Base-by-base conservation (phyloP, 805 yeast genomes). In the Novakomyces olei region DNA sequence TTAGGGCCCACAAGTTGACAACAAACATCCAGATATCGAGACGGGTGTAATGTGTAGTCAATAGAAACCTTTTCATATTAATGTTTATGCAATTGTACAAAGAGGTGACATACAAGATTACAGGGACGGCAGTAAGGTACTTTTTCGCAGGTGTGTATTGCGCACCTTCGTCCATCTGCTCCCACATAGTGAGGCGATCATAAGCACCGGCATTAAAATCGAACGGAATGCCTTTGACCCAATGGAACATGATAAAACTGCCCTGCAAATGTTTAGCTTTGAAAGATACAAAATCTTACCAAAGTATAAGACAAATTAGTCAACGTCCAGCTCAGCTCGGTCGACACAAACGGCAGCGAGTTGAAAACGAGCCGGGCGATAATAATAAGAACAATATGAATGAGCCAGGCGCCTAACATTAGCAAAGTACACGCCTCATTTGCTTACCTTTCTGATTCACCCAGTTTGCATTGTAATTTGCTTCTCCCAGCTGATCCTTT, bases 121-220 rank as follows among this genome's bases (percentile, higher is more conserved):
- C 77, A 18, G 98, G 98, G n/a, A 88, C 94, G 32, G 78, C 71
- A 57, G 85, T 67, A 41, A 85, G 60, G 48, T 81, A 85, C 54
- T 85, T 85, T 60, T 88, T 83, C 25, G 93, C 72, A 8, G 98
- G 98, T 0, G 98, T 88, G 51, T 83, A 85, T 53, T 81, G 92
- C 48, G 81, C 95, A 37, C 96, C 98, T 46, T 83, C 72, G 51
- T 78, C 91, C 37, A 75, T 73, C 54, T 85, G 98, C 54, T 85
- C 98, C 98, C 98, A 85, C 95, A 85, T 80, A 15, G 94, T 88
- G 42, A 85, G 62, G 47, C 79, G 73, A 50, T 85, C 98, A 54
- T 76, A 88, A 0, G 95, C 96, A 27, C 98, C 98, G 26, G 77
- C 73, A 49, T 83, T 88, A 58, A 85, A 83, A 45, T 88, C 98